phyloP scores from a whole-genome alignment of 140 eudicot genomes.

The Ambrosia hybrid region DNA sequence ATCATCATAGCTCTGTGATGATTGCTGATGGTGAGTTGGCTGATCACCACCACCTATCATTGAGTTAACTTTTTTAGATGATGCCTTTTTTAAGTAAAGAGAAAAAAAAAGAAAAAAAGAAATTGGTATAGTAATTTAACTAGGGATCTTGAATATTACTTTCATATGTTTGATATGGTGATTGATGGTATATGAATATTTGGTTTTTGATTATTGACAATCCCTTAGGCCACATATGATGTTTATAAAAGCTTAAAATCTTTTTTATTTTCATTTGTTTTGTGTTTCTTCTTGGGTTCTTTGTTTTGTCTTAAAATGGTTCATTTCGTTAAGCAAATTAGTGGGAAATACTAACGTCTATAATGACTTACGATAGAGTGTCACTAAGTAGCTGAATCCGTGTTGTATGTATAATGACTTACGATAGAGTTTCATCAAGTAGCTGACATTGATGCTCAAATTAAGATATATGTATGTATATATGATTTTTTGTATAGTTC shows the following conservation, averaged over 20 bases:
- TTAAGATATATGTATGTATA: too few species aligned
- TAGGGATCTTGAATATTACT: conserved; percentile 30
- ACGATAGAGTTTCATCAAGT: too few species aligned
- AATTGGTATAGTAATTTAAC: conserved; percentile 35
- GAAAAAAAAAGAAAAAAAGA: neutral
- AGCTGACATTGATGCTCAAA: too few species aligned
- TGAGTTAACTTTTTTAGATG: conserved; percentile 32
- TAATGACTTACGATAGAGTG: too few species aligned
- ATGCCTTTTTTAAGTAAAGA: conserved; percentile 20
- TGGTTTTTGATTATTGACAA: neutral
- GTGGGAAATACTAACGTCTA: too few species aligned
- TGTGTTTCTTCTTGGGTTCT: too few species aligned
- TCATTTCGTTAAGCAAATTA: too few species aligned
- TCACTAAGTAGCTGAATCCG: too few species aligned
- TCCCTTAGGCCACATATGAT: neutral
- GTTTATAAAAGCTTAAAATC: neutral
- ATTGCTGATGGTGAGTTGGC: conserved; percentile 49
- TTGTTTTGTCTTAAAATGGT: too few species aligned
- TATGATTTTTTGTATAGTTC: too few species aligned
- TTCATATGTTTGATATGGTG: conserved; percentile 13
- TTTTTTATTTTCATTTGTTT: too few species aligned
- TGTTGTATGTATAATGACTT: too few species aligned
- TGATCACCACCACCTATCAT: conserved; percentile 40
- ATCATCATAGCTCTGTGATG: conserved; percentile 74
- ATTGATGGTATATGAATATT: conserved; percentile 24